Percentiles rank a stretch among this genome's conserved stretches.
phyloP scores from a whole-genome alignment of 1,284 basidiomycete genomes.

The Moesziomyces antarcticus region DNA sequence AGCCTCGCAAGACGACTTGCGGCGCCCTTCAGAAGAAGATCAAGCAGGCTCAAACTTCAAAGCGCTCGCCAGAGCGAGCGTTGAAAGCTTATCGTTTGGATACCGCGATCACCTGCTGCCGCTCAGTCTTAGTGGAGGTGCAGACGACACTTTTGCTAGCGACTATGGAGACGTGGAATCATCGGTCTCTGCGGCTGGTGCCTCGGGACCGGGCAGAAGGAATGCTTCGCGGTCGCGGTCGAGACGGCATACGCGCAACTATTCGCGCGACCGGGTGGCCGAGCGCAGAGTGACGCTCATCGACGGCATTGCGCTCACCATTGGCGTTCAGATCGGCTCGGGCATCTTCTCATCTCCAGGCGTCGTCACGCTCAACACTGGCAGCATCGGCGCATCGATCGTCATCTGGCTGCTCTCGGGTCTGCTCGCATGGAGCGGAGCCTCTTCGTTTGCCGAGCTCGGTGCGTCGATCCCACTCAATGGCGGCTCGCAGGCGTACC shows the following conservation, averaged over 20 bases:
- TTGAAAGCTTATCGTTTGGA: slow-evolving; percentile 55
- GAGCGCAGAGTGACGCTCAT: slow-evolving; percentile 37
- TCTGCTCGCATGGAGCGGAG: slow-evolving; percentile 63
- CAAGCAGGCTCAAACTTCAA: slow-evolving; percentile 4
- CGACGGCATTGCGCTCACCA: slow-evolving; percentile 55
- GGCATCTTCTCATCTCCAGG: slow-evolving; percentile 67
- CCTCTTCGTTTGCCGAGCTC: slow-evolving; percentile 76
- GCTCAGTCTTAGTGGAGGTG: slow-evolving; percentile 48
- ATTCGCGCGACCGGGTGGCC: slow-evolving; percentile 14
- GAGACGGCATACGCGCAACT: slow-evolving; percentile 17
- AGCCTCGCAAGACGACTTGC: not conserved
- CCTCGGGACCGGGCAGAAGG: slow-evolving; percentile 4
- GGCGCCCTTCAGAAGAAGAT: not conserved
- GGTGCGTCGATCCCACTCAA: slow-evolving; percentile 73
- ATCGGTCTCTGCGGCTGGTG: slow-evolving; percentile 19
- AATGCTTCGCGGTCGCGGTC: slow-evolving; percentile 2
- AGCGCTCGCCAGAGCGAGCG: slow-evolving; percentile 33
- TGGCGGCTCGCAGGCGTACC: slow-evolving; percentile 74
- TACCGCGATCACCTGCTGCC: slow-evolving; percentile 57
- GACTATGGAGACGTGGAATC: slow-evolving; percentile 54
- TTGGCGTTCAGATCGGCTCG: slow-evolving; percentile 65
- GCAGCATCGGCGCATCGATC: slow-evolving; percentile 59
- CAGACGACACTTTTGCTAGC: slow-evolving; percentile 45
- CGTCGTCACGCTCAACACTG: slow-evolving; percentile 63
- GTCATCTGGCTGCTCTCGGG: slow-evolving; percentile 63